Evolutionary conservation across 768 basidiomycete species (phyloP), one percentile per base, ranked within the genome.

Genomic region (Auriscalpium microsporum): DNA sequence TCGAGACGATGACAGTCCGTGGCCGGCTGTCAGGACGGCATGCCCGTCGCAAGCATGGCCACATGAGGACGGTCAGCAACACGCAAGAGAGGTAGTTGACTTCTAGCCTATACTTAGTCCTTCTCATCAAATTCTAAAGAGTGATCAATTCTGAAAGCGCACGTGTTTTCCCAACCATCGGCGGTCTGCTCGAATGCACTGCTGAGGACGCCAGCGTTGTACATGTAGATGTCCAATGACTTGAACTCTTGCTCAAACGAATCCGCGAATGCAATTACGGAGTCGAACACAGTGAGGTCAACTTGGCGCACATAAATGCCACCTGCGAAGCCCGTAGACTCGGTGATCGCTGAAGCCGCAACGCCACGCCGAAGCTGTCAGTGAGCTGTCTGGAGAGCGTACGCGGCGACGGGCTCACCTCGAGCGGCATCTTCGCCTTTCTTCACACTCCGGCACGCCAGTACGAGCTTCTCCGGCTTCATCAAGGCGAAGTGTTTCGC

Each of bases 21-120:
- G 53, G 53, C 5, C 28, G 28, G 28, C 28, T 28, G 28, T 28
- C 28, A 28, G 28, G 23, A 68, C 60, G 1, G 72, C 42, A 65
- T 80, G 68, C 7, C 58, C 60, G 40, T 28, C 13, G 40, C 40
- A 42, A 42, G 40, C 13, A 17, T 0, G 80, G 80, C 0, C 79
- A 66, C 0, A 80, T 66, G 7, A 71, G 68, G 4, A 80, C 56
- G 0, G 70, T 64, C 5, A 79, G 67, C 0, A 79, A 64, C 8
- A 71, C 66, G 9, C 68, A 70, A 0, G 75, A 66, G 9, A 82
- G 63, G 58, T 72, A 57, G 58, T 80, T 80, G 45, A 77, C 71
- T 56, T 80, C 78, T 0, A 79, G 53, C 6, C 78, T 82, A 44
- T 17, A n/a, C 17, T 45, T 4, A 38, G 45, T 14, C 35, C 8